Base-by-base conservation (phyloP, 2,329 filamentous ascomycete species). In the Pyrenophora graminea region DNA sequence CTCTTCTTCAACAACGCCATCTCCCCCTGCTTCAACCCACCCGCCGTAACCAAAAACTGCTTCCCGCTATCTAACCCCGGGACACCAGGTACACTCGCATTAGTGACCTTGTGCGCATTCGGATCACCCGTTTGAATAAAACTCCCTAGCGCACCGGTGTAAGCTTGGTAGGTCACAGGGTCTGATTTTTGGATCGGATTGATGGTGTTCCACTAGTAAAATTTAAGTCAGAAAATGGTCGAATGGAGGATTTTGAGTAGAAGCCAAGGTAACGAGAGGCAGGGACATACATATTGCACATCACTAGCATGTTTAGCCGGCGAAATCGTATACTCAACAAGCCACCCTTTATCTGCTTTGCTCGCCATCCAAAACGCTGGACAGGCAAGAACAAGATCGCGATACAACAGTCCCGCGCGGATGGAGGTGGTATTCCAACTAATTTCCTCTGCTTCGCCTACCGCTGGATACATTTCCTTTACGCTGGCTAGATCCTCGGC, bases 81-180 rank as follows among this genome's bases (percentile, higher is more conserved):
- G 6, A 85, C 77, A 1, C 72, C 78, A 13, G 69, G 67, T 39
- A 77, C 63, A 23, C 69, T 72, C 1, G 51, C 51, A 45, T 76
- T 73, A 0, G 82, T 84, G 31, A 85, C 54, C 51, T 85, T 85
- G 50, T 81, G 74, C 10, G 75, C 69, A 59, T 86, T 85, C 0
- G 84, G 82, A 64, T 85, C 77, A 0, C 82, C 82, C 0, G 80
- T 83, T 64, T 82, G 76, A 51, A 86, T 80, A 66, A 85, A 86
- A 19, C 79, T 82, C 0, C 81, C 83, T 61, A 86, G 79, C 0
- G 83, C 82, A 4, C 85, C 84, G 1, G 79, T 68, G 53, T 79
- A 86, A 9, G 81, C 83, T 15, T 79, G 55, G 53, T 86, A 87
- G 5, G 81, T 80, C 1, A 81, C 55, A 0, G 78, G 75, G 53